Base-by-base conservation (phyloP, 192 early-diverging fungal genomes). In the Backusella liffmaniae region DNA sequence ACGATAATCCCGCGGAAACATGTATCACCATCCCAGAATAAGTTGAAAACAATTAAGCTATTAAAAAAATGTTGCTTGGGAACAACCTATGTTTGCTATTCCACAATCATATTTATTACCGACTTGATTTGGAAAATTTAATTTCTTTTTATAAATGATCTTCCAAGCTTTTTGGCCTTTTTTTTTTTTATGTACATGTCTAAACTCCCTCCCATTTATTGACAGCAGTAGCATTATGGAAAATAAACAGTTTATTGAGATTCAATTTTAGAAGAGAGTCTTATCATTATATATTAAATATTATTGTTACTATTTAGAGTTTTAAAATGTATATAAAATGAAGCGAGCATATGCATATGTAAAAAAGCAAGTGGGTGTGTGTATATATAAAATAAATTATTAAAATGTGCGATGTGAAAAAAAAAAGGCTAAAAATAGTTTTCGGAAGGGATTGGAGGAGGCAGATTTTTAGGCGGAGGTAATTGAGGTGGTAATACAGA, bases 391-490 rank as follows among this genome's bases (percentile, higher is more conserved):
- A 49, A 49, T 49, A 49, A 68, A 32, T 37, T 69, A 36, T 37
- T 39, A 36, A 37, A 23, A 69, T 37, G 39, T 69, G 23, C 34
- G 39, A 36, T 37, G n/a, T 39, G 35, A 69, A 37, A 39, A 36
- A 18, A 69, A 68, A 69, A 37, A 68, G 39, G 36, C 34, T 39
- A 39, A 15, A 69, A 36, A 36, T 35, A 23, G 34, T 35, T 21
- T 36, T 69, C 67, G 34, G 67, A 69, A 69, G 67, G 67, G 30
- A 69, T 69, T 69, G 67, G 67, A 41, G 67, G 67, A 42, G 34
- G 67, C 1, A 23, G 18, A 35, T 7, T 21, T 36, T 35, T 69
- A 16, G 67, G 67, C 18, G 67, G 67, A 37, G 67, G 67, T 15
- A 41, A 41, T 41, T 69, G 67, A 4, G 67, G 67, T 26, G 67